Conservation (phyloP, 495 filamentous ascomycete species). For the Bacidia gigantensis region DNA sequence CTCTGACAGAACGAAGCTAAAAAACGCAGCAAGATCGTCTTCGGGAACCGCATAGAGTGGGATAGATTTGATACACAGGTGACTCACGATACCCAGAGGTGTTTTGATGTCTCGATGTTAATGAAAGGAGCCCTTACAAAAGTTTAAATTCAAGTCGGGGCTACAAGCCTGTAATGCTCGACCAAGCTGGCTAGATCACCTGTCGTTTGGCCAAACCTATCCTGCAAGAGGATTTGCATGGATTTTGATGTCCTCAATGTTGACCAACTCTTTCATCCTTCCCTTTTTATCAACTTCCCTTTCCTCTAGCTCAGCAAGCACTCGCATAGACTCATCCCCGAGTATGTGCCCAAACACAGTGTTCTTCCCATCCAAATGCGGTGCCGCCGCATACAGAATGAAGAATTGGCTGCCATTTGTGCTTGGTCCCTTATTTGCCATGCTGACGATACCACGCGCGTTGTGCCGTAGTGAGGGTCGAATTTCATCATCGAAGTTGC, state of each 20-base stretch:
- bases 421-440: slow-evolving; percentile 74
- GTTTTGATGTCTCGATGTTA: too few species aligned
- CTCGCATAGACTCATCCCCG: slow-evolving; percentile 33
- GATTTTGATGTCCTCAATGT: slow-evolving; percentile 49
- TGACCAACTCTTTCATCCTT: slow-evolving; percentile 34
- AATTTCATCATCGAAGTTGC: slow-evolving; percentile 81
- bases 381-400: slow-evolving; percentile 67
- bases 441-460: slow-evolving; percentile 70
- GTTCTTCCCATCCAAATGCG: slow-evolving; percentile 88
- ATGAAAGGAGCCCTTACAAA: too few species aligned
- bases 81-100: background rate
- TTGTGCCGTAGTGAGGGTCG: slow-evolving; percentile 73
- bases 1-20: background rate
- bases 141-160: too few species aligned
- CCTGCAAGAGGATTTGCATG: slow-evolving; percentile 85
- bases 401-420: slow-evolving; percentile 97
- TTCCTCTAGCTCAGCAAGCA: slow-evolving; percentile 50
- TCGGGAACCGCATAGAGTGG: background rate
- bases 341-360: slow-evolving; percentile 83
- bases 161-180: too few species aligned
- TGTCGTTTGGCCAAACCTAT: too few species aligned
- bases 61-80: background rate
- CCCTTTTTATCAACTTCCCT: slow-evolving; percentile 91
- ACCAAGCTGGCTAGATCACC: too few species aligned
- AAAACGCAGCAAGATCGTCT: background rate